Conservation (phyloP, 2,329 filamentous ascomycete genomes). For the Sporothrix globosa region DNA sequence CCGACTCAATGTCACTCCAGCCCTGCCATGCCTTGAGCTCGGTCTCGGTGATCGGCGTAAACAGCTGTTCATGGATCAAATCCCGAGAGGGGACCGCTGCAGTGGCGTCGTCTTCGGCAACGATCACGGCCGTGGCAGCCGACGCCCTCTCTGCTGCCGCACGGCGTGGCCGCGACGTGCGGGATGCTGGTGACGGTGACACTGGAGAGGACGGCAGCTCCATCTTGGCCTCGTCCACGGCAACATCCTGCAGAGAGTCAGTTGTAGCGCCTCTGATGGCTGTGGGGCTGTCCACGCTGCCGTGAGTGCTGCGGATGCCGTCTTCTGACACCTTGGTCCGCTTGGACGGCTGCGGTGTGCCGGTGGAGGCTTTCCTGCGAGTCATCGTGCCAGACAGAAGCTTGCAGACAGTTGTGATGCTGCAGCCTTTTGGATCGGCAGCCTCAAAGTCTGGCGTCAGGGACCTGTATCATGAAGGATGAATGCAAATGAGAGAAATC, state of each 20-base stretch:
- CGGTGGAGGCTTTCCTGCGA: conserved; percentile 13
- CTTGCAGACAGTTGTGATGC: conserved; percentile 1
- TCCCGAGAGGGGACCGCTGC: conserved; percentile 30
- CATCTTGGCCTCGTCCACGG: not conserved
- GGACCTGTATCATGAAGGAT: not conserved
- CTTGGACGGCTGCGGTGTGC: conserved; percentile 29
- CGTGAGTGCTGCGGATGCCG: not conserved
- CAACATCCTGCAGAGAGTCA: not conserved
- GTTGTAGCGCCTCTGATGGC: too few relatives aligned
- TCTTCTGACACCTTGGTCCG: conserved; percentile 12
- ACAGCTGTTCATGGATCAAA: conserved; percentile 41
- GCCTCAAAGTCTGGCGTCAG: not conserved
- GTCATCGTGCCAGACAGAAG: conserved; percentile 21
- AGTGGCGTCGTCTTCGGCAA: conserved; percentile 21
- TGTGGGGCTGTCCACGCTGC: not conserved
- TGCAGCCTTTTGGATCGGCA: not conserved
- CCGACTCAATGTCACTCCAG: conserved; percentile 86
- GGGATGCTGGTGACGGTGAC: conserved; percentile 9
- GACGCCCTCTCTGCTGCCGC: conserved; percentile 27
- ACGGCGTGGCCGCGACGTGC: conserved; percentile 11
- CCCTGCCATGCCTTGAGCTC: conserved; percentile 68
- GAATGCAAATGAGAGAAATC: not conserved
- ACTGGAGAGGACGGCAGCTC: conserved; percentile 9
- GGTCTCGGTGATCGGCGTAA: conserved; percentile 53
- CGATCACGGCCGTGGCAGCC: conserved; percentile 26